These are phyloP conservation scores for Pezicula carpinea DNA, from an alignment of 2,329 filamentous ascomycete genomes.

Conservation along the genomic window DNA sequence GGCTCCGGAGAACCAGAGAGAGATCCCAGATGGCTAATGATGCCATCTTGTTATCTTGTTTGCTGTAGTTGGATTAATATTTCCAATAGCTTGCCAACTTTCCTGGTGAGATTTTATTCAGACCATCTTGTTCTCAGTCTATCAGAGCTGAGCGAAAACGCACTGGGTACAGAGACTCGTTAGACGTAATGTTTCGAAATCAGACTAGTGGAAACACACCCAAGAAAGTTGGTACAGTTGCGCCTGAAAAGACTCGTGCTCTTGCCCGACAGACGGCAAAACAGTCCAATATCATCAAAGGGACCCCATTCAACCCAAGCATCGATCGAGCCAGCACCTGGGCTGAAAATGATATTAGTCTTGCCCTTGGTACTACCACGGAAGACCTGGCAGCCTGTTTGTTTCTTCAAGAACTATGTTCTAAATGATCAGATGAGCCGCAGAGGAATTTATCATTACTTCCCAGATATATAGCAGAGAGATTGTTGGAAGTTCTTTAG, in stretches of 20 bases:
- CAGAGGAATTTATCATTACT: slow-evolving; percentile 18
- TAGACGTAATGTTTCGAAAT: slow-evolving; percentile 54
- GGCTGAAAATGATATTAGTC: not conserved
- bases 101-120: slow-evolving; percentile 48
- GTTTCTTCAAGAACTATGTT: slow-evolving; percentile 25
- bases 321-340: not conserved
- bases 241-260: not conserved
- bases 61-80: not conserved
- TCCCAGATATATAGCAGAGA: slow-evolving; percentile 30
- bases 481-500: slow-evolving; percentile 37
- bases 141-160: slow-evolving; percentile 46
- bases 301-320: not conserved
- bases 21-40: not conserved
- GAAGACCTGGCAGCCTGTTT: slow-evolving; percentile 22
- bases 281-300: not conserved
- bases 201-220: slow-evolving; percentile 35
- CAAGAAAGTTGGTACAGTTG: slow-evolving; percentile 1
- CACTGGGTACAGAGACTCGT: slow-evolving; percentile 50
- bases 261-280: not conserved
- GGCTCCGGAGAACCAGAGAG: slow-evolving; percentile 36
- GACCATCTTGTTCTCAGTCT: slow-evolving; percentile 50
- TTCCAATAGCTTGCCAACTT: slow-evolving; percentile 2
- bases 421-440: slow-evolving; percentile 8
- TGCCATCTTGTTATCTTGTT: not conserved
- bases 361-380: slow-evolving; percentile 5